Percentiles rank a stretch among this genome's conserved stretches.
phyloP scores from a whole-genome alignment of 176 grass and related monocot genomes.

The Urochloa ruziziensis region DNA sequence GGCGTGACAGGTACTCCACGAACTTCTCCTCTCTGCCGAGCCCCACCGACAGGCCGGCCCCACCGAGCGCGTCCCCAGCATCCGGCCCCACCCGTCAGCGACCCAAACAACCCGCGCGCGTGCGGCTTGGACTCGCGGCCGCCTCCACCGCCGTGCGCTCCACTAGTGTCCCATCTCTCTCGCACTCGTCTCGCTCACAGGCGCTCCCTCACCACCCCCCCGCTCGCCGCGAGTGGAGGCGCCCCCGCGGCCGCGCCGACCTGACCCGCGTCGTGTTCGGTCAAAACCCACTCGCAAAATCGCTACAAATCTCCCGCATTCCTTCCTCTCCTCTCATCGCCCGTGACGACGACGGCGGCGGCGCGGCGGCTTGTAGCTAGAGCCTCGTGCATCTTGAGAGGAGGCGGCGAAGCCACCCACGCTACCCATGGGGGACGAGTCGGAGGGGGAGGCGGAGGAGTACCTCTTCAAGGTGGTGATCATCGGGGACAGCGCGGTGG shows the following conservation, averaged over 20 bases:
- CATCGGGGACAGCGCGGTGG: slow-evolving; percentile 68
- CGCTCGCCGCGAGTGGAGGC: slow-evolving; percentile 17
- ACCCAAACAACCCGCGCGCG: background rate
- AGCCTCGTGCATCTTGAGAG: no score
- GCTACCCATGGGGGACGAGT: slow-evolving; percentile 41
- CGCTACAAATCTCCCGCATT: slow-evolving; percentile 33
- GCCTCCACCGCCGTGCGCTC: slow-evolving; percentile 7
- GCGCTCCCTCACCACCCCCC: slow-evolving; percentile 10
- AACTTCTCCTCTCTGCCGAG: background rate
- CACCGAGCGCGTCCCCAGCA: background rate
- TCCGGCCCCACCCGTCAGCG: background rate
- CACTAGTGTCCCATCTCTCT: slow-evolving; percentile 28
- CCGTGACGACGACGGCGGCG: background rate
- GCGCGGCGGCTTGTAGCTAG: background rate
- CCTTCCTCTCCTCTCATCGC: background rate
- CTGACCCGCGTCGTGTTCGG: background rate
- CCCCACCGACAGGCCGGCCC: slow-evolving; percentile 21
- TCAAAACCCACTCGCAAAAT: slow-evolving; percentile 34
- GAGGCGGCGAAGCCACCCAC: no score
- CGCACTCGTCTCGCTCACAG: background rate
- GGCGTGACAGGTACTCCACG: background rate
- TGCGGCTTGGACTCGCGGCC: background rate
- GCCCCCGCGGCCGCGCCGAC: background rate
- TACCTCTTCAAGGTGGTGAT: slow-evolving; percentile 79
- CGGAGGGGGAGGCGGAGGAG: slow-evolving; percentile 64